Percentiles rank a stretch among this genome's conserved stretches.
Evolutionary conservation across 2,329 filamentous ascomycete species (phyloP).

Genomic region (Mollisiaceae sp.): DNA sequence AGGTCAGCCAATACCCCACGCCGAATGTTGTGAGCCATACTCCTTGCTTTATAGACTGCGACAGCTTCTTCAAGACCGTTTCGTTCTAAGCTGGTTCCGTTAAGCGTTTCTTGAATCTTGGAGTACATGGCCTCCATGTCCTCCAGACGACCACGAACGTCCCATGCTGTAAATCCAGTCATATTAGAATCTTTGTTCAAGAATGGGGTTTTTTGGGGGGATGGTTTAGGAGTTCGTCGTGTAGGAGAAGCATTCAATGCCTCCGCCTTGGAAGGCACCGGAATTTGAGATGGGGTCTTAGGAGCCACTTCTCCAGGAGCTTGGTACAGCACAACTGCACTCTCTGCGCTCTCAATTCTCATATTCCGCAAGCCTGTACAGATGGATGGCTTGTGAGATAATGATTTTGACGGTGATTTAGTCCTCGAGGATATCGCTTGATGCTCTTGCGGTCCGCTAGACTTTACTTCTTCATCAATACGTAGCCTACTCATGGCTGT

Average conservation of each 20-base stretch:
- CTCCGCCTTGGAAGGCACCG: conserved; percentile 39
- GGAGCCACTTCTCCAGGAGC: conserved; percentile 35
- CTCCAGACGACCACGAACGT: conserved; percentile 77
- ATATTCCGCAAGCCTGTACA: conserved; percentile 30
- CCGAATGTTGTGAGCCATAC: conserved; percentile 43
- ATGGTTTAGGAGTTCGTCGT: conserved; percentile 47
- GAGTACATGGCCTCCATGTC: conserved; percentile 78
- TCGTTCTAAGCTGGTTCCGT: conserved; percentile 69
- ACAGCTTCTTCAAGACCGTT: conserved; percentile 76
- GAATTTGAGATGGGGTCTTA: conserved; percentile 44
- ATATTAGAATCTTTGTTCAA: conserved; percentile 78
- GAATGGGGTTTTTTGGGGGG: conserved; percentile 54
- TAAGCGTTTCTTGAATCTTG: conserved; percentile 74
- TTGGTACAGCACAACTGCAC: conserved; percentile 38
- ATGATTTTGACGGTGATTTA: conserved; percentile 19
- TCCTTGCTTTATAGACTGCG: conserved; percentile 69
- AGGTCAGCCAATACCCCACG: conserved; percentile 19
- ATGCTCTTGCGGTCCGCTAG: conserved; percentile 24
- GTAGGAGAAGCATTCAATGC: conserved; percentile 37
- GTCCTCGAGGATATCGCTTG: conserved; percentile 30
- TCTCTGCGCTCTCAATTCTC: conserved; percentile 33
- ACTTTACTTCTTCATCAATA: conserved; percentile 35
- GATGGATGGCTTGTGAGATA: conserved; percentile 34
- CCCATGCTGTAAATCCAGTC: conserved; percentile 70
- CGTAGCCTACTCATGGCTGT: conserved; percentile 44